Conservation (phyloP, 2,329 filamentous ascomycete species). For the Lanzia echinophila region DNA sequence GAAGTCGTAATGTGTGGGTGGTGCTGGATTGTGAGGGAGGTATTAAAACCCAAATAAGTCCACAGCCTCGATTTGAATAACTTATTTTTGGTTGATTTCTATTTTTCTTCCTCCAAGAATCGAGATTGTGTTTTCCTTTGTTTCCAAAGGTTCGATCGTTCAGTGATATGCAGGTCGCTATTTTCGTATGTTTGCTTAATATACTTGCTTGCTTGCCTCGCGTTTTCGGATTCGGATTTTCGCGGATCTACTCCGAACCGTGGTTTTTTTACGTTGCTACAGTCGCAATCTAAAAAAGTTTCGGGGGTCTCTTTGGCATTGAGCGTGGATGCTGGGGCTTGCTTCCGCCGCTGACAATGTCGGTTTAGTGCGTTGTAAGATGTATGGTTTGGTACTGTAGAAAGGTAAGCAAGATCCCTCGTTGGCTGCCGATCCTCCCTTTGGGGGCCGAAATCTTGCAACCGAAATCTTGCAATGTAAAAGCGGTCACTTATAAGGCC, state of each 20-base stretch:
- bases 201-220: not conserved
- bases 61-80: not conserved
- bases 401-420: not conserved
- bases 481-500: not conserved
- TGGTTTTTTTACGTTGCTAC: not conserved
- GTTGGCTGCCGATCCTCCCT: not conserved
- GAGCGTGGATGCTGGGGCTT: slow-evolving; percentile 4
- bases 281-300: slow-evolving; percentile 4
- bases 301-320: slow-evolving; percentile 2
- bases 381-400: not conserved
- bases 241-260: slow-evolving; percentile 3
- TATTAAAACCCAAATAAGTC: not conserved
- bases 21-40: not conserved
- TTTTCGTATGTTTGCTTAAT: slow-evolving; percentile 2
- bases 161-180: not conserved
- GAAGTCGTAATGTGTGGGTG: not conserved
- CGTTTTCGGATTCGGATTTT: not conserved
- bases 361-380: slow-evolving; percentile 3
- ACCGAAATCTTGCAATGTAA: not conserved
- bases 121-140: not conserved
- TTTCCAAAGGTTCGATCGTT: not conserved
- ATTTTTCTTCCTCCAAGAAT: not conserved
- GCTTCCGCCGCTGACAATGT: slow-evolving; percentile 7
- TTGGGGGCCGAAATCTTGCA: not conserved
- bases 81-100: not conserved